A percentile compares a stretch with the other conserved stretches of the same genome.
Evolutionary conservation across 495 filamentous ascomycete species (phyloP).

Genomic region (Recurvomyces mirabilis): DNA sequence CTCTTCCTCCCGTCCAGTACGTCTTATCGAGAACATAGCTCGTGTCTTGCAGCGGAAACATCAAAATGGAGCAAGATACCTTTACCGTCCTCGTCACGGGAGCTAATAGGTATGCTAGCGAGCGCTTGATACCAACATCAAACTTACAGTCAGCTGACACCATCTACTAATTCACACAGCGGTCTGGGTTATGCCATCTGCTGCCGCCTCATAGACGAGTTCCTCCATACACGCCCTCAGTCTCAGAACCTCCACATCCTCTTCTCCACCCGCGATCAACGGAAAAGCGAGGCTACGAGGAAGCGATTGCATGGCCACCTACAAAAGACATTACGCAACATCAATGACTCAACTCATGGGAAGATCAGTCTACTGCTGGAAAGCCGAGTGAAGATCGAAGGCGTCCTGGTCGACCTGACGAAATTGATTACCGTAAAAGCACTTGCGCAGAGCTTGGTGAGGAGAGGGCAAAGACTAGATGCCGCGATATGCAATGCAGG

Average conservation of each 20-base stretch:
- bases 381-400: slow-evolving; percentile 32
- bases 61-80: slow-evolving; percentile 8
- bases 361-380: slow-evolving; percentile 44
- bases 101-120: slow-evolving; percentile 62
- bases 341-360: slow-evolving; percentile 35
- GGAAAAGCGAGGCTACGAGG: slow-evolving; percentile 52
- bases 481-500: slow-evolving; percentile 79
- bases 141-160: not conserved
- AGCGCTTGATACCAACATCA: slow-evolving; percentile 1
- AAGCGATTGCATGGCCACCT: slow-evolving; percentile 43
- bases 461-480: slow-evolving; percentile 57
- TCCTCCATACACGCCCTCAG: slow-evolving; percentile 54
- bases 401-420: slow-evolving; percentile 45
- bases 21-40: no score
- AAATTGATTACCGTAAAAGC: slow-evolving; percentile 43
- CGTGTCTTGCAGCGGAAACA: no score
- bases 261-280: slow-evolving; percentile 49
- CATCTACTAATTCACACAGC: no score
- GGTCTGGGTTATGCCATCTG: slow-evolving; percentile 84
- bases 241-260: slow-evolving; percentile 54
- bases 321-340: slow-evolving; percentile 12
- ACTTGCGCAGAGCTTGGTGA: slow-evolving; percentile 38
- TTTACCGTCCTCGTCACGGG: slow-evolving; percentile 54
- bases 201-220: slow-evolving; percentile 82
- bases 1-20: no score